Conservation (phyloP, 2,329 filamentous ascomycete genomes). For the Aspergillus amoenus region DNA sequence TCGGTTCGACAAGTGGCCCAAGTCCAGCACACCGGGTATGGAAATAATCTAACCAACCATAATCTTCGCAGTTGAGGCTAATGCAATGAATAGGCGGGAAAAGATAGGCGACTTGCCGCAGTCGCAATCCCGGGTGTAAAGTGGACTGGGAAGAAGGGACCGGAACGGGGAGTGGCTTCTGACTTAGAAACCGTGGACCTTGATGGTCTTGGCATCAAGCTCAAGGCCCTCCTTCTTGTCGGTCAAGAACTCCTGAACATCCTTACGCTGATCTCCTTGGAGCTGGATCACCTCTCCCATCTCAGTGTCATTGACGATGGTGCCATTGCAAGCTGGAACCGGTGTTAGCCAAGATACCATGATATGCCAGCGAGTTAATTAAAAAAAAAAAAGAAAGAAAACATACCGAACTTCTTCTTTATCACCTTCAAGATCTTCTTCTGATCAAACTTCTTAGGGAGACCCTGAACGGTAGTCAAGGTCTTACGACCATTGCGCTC, state of each 20-base stretch:
- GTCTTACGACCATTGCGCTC: slow-evolving; percentile 99
- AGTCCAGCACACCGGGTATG: slow-evolving; percentile 31
- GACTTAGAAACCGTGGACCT: slow-evolving; percentile 61
- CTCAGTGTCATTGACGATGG: slow-evolving; percentile 90
- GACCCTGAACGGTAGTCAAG: slow-evolving; percentile 98
- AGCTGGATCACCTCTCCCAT: slow-evolving; percentile 99
- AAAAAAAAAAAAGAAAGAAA: not conserved
- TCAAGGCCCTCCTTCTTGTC: slow-evolving; percentile 94
- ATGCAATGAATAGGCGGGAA: slow-evolving; percentile 22
- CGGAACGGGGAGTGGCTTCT: slow-evolving; percentile 42
- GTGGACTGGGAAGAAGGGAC: slow-evolving; percentile 44
- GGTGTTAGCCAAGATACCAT: slow-evolving; percentile 20
- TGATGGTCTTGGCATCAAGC: slow-evolving; percentile 95
- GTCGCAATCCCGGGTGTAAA: slow-evolving; percentile 37
- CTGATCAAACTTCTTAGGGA: slow-evolving; percentile 98
- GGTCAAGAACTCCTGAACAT: slow-evolving; percentile 95
- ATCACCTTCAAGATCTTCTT: slow-evolving; percentile 99
- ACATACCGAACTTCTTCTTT: slow-evolving; percentile 96
- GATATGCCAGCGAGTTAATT: not conserved
- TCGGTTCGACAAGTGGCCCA: slow-evolving; percentile 32
- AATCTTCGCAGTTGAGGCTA: slow-evolving; percentile 21
- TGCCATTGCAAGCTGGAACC: slow-evolving; percentile 92
- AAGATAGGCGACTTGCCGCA: slow-evolving; percentile 27
- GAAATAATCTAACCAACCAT: slow-evolving; percentile 21
- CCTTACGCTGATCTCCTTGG: slow-evolving; percentile 98